These are phyloP conservation scores for Leccinum aurantiacum DNA, from an alignment of 768 basidiomycete genomes.

Conservation along the genomic window DNA sequence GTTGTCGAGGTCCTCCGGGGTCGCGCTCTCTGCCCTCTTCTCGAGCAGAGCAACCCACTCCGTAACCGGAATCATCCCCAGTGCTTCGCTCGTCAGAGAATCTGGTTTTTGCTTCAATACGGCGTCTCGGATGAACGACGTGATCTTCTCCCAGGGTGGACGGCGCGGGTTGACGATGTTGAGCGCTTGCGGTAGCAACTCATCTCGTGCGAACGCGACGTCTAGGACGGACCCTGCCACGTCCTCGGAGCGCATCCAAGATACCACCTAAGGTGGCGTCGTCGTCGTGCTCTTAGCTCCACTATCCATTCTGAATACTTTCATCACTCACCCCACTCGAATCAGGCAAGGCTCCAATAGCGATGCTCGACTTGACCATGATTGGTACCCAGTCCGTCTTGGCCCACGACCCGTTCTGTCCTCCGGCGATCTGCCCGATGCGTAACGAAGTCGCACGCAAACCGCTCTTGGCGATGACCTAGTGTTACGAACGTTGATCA, in stretches of 20 bases:
- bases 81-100: slow-evolving; percentile 2
- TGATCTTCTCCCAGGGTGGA: slow-evolving; percentile 30
- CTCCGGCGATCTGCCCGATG: slow-evolving; percentile 37
- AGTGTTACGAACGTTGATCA: not conserved
- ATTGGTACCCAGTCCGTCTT: slow-evolving; percentile 37
- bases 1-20: slow-evolving; percentile 5
- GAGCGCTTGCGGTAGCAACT: slow-evolving; percentile 21
- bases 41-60: slow-evolving; percentile 35
- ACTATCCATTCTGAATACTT: not conserved
- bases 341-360: slow-evolving; percentile 30
- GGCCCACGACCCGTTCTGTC: slow-evolving; percentile 36
- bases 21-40: slow-evolving; percentile 18
- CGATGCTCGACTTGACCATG: slow-evolving; percentile 34
- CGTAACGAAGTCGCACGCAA: slow-evolving; percentile 27
- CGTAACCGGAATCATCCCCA: slow-evolving; percentile 25
- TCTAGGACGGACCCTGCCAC: slow-evolving; percentile 35
- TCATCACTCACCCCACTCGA: slow-evolving; percentile 34
- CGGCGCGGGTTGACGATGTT: slow-evolving; percentile 42
- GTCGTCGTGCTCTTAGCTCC: not conserved
- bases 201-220: slow-evolving; percentile 26
- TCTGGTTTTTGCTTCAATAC: slow-evolving; percentile 14
- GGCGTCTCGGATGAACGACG: slow-evolving; percentile 24
- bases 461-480: slow-evolving; percentile 30
- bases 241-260: slow-evolving; percentile 40
- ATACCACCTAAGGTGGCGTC: slow-evolving; percentile 19